Base-by-base conservation (phyloP, 2,329 filamentous ascomycete species). In the Xylaria sp. region DNA sequence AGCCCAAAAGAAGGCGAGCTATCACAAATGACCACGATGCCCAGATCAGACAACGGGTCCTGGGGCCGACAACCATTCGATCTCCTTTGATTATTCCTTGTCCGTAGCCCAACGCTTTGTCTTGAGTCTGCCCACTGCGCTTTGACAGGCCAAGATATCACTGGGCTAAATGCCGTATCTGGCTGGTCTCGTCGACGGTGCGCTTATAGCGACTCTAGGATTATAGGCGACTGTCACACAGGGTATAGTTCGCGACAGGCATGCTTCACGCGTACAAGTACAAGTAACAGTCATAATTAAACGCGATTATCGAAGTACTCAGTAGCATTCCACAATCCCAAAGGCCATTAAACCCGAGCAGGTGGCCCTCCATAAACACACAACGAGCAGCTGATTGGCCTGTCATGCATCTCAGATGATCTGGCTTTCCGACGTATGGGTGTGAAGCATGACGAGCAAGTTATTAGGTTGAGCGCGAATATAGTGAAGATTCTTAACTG, bases 31-130 rank as follows among this genome's bases (percentile, higher is more conserved):
- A 26, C 31, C 20, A 48, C n/a, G n/a, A 48, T 42, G 31, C 42
- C 48, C 60, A 13, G 48, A 59, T 65, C 64, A 51, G 60, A 54
- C 44, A 58, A 63, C 56, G 54, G 64, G n/a, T n/a, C n/a, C n/a
- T n/a, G n/a, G n/a, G n/a, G 26, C 42, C 64, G 58, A 65, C 36
- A 48, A 48, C 61, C 44, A 62, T 53, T 31, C 59, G 65, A 58
- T 65, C 60, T 38, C 53, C 36, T 58, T 49, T 44, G 17, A 13
- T 13, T 49, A 44, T 36, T 20, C 33, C 28, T 58, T 61, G 44
- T 66, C n/a, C 20, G 15, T 11, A 38, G n/a, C 44, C 26, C 7
- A 23, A 58, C 49, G 61, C 59, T 66, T 44, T 59, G 53, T 28
- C 31, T 63, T 9, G 40, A 61, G 2, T 11, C 53, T 59, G 44